phyloP scores from a whole-genome alignment of 306 rosid species.

The Hippophae gyantsensis region DNA sequence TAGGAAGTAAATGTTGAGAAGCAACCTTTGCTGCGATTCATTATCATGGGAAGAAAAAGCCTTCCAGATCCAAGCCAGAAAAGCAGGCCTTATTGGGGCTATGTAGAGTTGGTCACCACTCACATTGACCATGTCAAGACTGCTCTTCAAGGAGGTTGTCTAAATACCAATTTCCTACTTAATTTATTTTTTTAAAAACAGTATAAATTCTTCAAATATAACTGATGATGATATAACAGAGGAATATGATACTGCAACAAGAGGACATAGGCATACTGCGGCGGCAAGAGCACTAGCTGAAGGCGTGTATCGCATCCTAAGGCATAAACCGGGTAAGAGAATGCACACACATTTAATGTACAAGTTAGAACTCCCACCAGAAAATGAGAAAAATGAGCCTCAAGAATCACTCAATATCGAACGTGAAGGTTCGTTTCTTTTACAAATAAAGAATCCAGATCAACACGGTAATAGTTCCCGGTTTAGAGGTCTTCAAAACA shows the following conservation, averaged over 20 bases:
- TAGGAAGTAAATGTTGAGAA: slow-evolving; percentile 44
- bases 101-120: slow-evolving; percentile 46
- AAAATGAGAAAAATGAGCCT: slow-evolving; percentile 26
- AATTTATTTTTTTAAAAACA: not conserved
- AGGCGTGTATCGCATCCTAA: slow-evolving; percentile 44
- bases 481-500: slow-evolving; percentile 28
- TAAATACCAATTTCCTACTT: not conserved
- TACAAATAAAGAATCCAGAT: slow-evolving; percentile 52
- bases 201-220: not conserved
- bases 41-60: slow-evolving; percentile 50
- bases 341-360: slow-evolving; percentile 50
- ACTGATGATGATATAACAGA: slow-evolving; percentile 15
- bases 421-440: slow-evolving; percentile 37
- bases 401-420: slow-evolving; percentile 44
- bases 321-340: slow-evolving; percentile 27
- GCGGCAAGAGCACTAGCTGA: slow-evolving; percentile 45
- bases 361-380: slow-evolving; percentile 43
- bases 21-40: slow-evolving; percentile 38
- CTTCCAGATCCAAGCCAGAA: slow-evolving; percentile 43
- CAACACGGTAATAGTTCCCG: slow-evolving; percentile 8
- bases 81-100: slow-evolving; percentile 41
- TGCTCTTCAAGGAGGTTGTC: slow-evolving; percentile 39
- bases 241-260: slow-evolving; percentile 39
- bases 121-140: slow-evolving; percentile 29
- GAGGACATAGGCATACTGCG: slow-evolving; percentile 29